Conservation (phyloP, 768 basidiomycete species). For the Phylloporus sp. region DNA sequence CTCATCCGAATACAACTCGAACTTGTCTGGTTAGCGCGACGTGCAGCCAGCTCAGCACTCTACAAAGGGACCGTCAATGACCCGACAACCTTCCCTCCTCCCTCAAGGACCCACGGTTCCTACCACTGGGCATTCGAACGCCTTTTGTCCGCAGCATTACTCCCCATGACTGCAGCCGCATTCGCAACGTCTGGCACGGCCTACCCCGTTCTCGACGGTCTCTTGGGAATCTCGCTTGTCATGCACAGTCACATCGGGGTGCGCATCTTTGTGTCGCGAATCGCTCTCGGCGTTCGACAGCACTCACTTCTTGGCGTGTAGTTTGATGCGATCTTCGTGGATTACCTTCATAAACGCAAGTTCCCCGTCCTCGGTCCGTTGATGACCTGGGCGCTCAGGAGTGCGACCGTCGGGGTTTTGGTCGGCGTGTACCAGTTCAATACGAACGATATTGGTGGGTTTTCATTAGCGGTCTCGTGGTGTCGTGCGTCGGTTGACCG, state of each 20-base stretch:
- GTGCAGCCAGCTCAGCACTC: conserved; percentile 57
- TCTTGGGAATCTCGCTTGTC: conserved; percentile 82
- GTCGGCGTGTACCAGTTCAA: conserved; percentile 97
- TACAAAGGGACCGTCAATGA: conserved; percentile 93
- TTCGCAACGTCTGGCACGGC: conserved; percentile 70
- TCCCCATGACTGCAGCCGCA: conserved; percentile 85
- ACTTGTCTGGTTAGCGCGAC: conserved; percentile 34
- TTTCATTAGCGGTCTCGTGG: neutral
- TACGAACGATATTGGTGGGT: conserved; percentile 94
- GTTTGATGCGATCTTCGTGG: conserved; percentile 75
- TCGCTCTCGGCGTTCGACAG: neutral
- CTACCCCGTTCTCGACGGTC: conserved; percentile 84
- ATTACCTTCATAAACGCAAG: conserved; percentile 93
- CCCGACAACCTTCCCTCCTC: conserved; percentile 81
- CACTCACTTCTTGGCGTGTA: conserved; percentile 22
- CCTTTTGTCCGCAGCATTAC: conserved; percentile 76
- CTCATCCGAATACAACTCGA: neutral
- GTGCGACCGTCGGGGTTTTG: conserved; percentile 73
- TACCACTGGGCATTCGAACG: conserved; percentile 95
- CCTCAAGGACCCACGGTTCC: conserved; percentile 79
- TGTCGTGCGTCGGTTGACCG: neutral
- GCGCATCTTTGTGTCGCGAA: conserved; percentile 21
- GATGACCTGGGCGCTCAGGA: conserved; percentile 70
- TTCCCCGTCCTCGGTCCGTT: conserved; percentile 76
- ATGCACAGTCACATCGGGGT: conserved; percentile 97